Evolutionary conservation across 1,284 basidiomycete species (phyloP), one percentile per base, ranked within the genome.

Genomic region (Veloboletus limbatus): DNA sequence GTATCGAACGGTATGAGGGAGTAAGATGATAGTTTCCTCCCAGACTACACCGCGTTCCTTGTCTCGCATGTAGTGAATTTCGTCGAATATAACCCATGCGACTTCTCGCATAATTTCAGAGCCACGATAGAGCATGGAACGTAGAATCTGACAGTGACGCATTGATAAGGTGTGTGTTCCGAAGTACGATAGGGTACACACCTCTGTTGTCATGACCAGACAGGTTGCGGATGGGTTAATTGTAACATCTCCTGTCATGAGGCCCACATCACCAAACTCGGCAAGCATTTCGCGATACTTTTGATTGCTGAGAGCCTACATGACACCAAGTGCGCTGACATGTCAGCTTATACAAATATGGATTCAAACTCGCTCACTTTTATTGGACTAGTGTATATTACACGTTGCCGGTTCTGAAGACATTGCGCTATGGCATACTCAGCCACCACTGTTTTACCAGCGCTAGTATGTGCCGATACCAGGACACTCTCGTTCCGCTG

Each of bases 161-260:
- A 22, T 37, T 28, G 13, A 36, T 47, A 31, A 41, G 38, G 16
- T 8, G 8, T 14, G 20, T 34, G 28, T 33, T 14, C 4, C 5
- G 4, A 33, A 45, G 45, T 14, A 40, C 17, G 16, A n/a, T 2
- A 33, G 11, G 11, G 13, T 32, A 27, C 79, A 57, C 56, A 93
- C 93, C 74, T 99, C 97, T 3, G 97, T 99, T 0, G 97, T 99
- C 97, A 99, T 99, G 43, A 99, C 96, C 38, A 99, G 72, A 74
- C 97, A 99, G 37, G 91, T 92, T 7, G 97, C 96, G 4, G 87
- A 87, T 2, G 96, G 96, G 66, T 99, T 99, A 66, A 99, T 98
- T 1, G 97, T 99, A n/a, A 99, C 94, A 72, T 99, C 97, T 65
- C 97, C 95, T 1, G 97, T 99, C 97, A 99, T 99, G 22, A 99